Percentiles rank a stretch among this genome's conserved stretches.
phyloP scores from a whole-genome alignment of 768 basidiomycete species.

The Suillus occidentalis region DNA sequence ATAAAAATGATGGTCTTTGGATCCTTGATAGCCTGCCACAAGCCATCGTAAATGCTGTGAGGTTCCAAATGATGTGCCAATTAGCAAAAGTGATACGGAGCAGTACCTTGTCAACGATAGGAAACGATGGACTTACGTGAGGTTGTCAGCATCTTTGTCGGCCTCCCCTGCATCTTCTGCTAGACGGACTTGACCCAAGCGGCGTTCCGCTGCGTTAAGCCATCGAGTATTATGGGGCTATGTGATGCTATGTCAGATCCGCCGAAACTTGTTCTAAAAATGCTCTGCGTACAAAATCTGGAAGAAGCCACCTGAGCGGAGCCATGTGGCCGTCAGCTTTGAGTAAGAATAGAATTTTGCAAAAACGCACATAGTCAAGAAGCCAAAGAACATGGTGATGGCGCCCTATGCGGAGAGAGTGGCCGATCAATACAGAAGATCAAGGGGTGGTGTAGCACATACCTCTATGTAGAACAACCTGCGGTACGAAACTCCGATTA shows the following conservation, averaged over 20 bases:
- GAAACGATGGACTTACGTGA: constrained; percentile 17
- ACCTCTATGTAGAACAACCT: constrained; percentile 77
- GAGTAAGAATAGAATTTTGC: background rate
- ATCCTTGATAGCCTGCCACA: constrained; percentile 58
- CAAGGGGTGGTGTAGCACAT: background rate
- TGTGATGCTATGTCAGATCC: background rate
- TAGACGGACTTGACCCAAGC: constrained; percentile 65
- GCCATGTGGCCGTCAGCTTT: background rate
- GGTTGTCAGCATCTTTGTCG: constrained; percentile 43
- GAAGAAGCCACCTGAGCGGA: constrained; percentile 50
- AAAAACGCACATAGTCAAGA: constrained; percentile 47
- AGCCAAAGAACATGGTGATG: constrained; percentile 59
- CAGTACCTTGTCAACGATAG: background rate
- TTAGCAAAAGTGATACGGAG: background rate
- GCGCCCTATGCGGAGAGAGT: constrained; percentile 45
- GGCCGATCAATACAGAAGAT: background rate
- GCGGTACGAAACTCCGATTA: background rate
- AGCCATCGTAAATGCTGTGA: constrained; percentile 47
- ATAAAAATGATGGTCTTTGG: constrained; percentile 54
- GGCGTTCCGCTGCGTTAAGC: constrained; percentile 50
- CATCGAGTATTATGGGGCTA: constrained; percentile 67
- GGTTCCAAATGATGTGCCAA: background rate
- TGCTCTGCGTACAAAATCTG: constrained; percentile 52
- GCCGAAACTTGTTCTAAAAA: background rate
- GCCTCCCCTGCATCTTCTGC: constrained; percentile 71